Percentiles rank a stretch among this genome's conserved stretches.
Conservation (phyloP, 192 early-diverging fungal genomes). For the Coemansia sp. region DNA sequence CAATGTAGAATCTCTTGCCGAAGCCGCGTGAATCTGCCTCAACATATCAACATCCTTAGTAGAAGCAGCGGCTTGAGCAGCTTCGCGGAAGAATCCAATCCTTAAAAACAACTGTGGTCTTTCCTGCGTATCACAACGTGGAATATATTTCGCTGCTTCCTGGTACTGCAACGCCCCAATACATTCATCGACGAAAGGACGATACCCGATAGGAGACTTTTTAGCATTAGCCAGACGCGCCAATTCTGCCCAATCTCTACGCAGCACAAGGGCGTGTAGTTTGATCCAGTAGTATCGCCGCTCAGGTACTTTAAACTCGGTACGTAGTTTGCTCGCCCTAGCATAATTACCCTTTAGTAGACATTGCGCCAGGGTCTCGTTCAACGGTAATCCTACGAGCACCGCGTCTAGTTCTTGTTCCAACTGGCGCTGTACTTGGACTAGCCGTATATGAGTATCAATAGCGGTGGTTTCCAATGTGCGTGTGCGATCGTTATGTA, state of each 20-base stretch:
- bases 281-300: slow-evolving; percentile 90
- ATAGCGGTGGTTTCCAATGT: slow-evolving; percentile 73
- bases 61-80: slow-evolving; percentile 66
- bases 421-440: slow-evolving; percentile 73
- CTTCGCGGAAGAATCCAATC: slow-evolving; percentile 74
- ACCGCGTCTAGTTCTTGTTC: slow-evolving; percentile 67
- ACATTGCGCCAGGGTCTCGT: slow-evolving; percentile 84
- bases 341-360: slow-evolving; percentile 70
- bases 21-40: slow-evolving; percentile 50
- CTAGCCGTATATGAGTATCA: slow-evolving; percentile 62
- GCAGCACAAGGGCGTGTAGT: slow-evolving; percentile 75
- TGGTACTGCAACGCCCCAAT: slow-evolving; percentile 72
- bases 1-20: slow-evolving; percentile 20
- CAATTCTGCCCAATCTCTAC: slow-evolving; percentile 85
- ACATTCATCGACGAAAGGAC: slow-evolving; percentile 84
- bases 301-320: slow-evolving; percentile 88
- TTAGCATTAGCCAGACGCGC: slow-evolving; percentile 77
- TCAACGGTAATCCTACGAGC: slow-evolving; percentile 76
- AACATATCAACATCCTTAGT: slow-evolving; percentile 67
- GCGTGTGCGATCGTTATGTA: slow-evolving; percentile 70
- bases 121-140: slow-evolving; percentile 65
- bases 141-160: slow-evolving; percentile 78
- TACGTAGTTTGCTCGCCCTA: slow-evolving; percentile 76
- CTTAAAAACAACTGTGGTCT: slow-evolving; percentile 68
- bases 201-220: slow-evolving; percentile 79